A percentile compares a stretch with the other conserved stretches of the same genome.
Evolutionary conservation across 1,139 yeast species (phyloP).

Genomic region (Lodderomyces orthopsilosis): DNA sequence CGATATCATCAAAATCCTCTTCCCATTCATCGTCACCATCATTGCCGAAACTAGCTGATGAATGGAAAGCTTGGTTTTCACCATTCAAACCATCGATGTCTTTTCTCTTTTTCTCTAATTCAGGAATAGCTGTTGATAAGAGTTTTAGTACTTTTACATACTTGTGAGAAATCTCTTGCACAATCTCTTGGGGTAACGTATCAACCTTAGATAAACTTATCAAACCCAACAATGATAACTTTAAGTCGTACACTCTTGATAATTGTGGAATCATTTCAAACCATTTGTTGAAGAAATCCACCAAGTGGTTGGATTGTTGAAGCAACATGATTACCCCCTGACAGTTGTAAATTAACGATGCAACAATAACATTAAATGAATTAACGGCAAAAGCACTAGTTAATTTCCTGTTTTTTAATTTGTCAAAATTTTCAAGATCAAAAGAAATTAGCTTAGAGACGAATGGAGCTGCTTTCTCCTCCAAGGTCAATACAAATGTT

Average conservation of each 20-base stretch:
- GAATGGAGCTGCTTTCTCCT: conserved; percentile 36
- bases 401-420: conserved; percentile 6
- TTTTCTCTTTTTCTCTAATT: conserved; percentile 61
- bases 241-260: conserved; percentile 79
- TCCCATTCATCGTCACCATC: conserved; percentile 24
- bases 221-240: conserved; percentile 68
- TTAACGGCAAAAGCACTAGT: conserved; percentile 33
- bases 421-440: conserved; percentile 17
- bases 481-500: conserved; percentile 50
- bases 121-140: conserved; percentile 69
- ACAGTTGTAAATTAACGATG: conserved; percentile 65
- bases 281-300: conserved; percentile 66
- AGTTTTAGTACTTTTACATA: conserved; percentile 34
- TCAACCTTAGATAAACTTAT: conserved; percentile 42
- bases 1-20: conserved; percentile 18
- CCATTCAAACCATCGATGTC: conserved; percentile 39
- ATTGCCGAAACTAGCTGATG: conserved; percentile 2
- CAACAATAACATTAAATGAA: conserved; percentile 62
- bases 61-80: conserved; percentile 15
- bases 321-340: conserved; percentile 52
- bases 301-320: conserved; percentile 43
- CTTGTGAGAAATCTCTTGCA: conserved; percentile 12
- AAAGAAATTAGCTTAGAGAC: conserved; percentile 39
- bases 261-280: conserved; percentile 54
- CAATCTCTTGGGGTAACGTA: conserved; percentile 18